Evolutionary conservation across 2,329 filamentous ascomycete genomes (phyloP).

Genomic region (Penicillium sp.): DNA sequence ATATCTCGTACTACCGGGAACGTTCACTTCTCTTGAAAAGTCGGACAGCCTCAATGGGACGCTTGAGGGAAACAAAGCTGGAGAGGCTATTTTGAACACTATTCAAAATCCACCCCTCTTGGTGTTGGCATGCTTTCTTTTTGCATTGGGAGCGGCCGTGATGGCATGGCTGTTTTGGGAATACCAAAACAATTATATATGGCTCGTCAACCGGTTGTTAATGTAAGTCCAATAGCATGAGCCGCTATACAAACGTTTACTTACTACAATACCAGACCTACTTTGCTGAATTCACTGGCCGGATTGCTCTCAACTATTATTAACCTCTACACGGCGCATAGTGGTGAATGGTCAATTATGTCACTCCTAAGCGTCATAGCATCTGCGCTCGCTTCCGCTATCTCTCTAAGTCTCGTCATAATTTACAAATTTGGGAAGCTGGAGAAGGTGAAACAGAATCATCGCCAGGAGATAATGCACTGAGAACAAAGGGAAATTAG

Average conservation of each 20-base stretch:
- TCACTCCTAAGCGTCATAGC: conserved; percentile 41
- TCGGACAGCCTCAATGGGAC: conserved; percentile 23
- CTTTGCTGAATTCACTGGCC: conserved; percentile 49
- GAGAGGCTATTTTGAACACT: conserved; percentile 31
- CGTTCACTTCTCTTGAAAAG: background rate
- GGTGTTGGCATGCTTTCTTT: conserved; percentile 46
- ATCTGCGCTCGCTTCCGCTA: conserved; percentile 23
- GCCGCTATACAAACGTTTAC: too few species aligned
- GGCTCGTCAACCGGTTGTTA: conserved; percentile 54
- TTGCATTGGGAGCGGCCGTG: conserved; percentile 42
- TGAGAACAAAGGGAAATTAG: too few species aligned
- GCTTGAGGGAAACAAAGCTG: conserved; percentile 28
- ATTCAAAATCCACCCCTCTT: conserved; percentile 42
- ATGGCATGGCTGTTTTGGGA: conserved; percentile 45
- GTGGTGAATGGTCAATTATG: conserved; percentile 46
- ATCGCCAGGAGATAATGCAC: too few species aligned
- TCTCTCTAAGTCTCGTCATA: conserved; percentile 28
- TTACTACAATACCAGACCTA: conserved; percentile 23
- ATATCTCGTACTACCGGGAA: conserved; percentile 43
- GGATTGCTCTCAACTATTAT: conserved; percentile 52
- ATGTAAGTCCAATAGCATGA: conserved; percentile 37
- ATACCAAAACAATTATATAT: conserved; percentile 53
- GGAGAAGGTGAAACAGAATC: conserved; percentile 24
- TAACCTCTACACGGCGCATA: conserved; percentile 50
- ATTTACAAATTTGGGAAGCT: conserved; percentile 41